phyloP scores from a whole-genome alignment of 768 basidiomycete species.

The Hysterangium stoloniferum region DNA sequence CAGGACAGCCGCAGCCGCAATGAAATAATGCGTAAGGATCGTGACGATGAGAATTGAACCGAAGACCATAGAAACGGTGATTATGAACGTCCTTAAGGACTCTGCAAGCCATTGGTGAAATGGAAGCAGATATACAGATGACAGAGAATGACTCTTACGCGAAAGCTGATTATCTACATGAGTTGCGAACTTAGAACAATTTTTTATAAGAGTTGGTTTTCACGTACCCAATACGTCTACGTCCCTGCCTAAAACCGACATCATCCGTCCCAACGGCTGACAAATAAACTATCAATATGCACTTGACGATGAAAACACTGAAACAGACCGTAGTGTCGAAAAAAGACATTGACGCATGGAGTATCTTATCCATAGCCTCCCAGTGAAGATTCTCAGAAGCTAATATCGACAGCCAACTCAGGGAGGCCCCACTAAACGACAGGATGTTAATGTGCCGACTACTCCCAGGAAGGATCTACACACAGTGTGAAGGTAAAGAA shows the following conservation, averaged over 20 bases:
- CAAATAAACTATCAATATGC: slow-evolving; percentile 6
- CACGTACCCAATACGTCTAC: slow-evolving; percentile 40
- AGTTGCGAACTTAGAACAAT: not conserved
- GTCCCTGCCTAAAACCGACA: slow-evolving; percentile 59
- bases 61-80: slow-evolving; percentile 43
- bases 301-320: not conserved
- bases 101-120: no score
- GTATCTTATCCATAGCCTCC: slow-evolving; percentile 45
- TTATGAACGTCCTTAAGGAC: slow-evolving; percentile 44
- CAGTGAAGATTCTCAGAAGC: slow-evolving; percentile 60
- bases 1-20: slow-evolving; percentile 49
- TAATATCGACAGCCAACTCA: slow-evolving; percentile 49
- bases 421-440: slow-evolving; percentile 37
- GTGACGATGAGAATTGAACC: slow-evolving; percentile 51
- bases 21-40: slow-evolving; percentile 27
- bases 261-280: slow-evolving; percentile 54
- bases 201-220: no score
- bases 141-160: slow-evolving; percentile 27
- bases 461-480: not conserved
- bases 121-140: not conserved
- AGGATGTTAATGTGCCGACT: not conserved
- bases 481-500: slow-evolving; percentile 54
- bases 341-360: slow-evolving; percentile 69
- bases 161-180: slow-evolving; percentile 49
- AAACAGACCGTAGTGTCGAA: slow-evolving; percentile 60